Evolutionary conservation across 495 filamentous ascomycete species (phyloP), one percentile per base, ranked within the genome.

Genomic region (Usnea hakonensis): DNA sequence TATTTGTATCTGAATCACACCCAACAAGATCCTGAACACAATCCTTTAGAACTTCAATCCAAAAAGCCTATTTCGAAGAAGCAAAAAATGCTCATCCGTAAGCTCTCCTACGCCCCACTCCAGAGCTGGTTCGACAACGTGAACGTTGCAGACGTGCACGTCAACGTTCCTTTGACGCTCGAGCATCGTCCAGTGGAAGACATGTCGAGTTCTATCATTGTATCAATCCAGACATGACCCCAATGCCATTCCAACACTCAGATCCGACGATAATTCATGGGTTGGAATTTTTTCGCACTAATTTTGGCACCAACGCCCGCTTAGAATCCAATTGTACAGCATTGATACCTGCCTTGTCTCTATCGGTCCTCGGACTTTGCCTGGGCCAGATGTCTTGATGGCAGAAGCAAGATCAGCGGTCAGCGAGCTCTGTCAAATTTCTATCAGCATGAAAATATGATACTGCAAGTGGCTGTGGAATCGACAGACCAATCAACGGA

Each of bases 261-360:
- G 46, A 48, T 7, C 26, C 46, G 14, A 48, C 0, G 44, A 48
- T 28, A 23, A 48, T 4, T 23, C 23, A 1, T 8, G 41, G 10
- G 23, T 48, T 28, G 44, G 28, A 4, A 2, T 23, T 48, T 23
- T 23, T 48, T 6, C 41, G 11, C 41, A 44, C 23, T 5, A n/a
- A 44, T 44, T 44, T 21, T 44, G 41, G 41, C 7, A 44, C 41
- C 19, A 44, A 44, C 6, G 19, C 23, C n/a, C 41, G 41, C 11
- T n/a, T 26, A 11, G 44, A 26, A 50, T 50, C 46, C 14, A 30
- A 30, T 17, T 82, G 80, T 60, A 85, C 83, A 85, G 90, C 67
- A 72, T 95, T 28, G 92, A 97, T 72, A 93, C 86, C 5, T 88
- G 87, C 70, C 67, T 81, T 30, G 85, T 96, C 55, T 86, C 82